Base-by-base conservation (phyloP, 257 asterid genomes). In the Solanum piurae region DNA sequence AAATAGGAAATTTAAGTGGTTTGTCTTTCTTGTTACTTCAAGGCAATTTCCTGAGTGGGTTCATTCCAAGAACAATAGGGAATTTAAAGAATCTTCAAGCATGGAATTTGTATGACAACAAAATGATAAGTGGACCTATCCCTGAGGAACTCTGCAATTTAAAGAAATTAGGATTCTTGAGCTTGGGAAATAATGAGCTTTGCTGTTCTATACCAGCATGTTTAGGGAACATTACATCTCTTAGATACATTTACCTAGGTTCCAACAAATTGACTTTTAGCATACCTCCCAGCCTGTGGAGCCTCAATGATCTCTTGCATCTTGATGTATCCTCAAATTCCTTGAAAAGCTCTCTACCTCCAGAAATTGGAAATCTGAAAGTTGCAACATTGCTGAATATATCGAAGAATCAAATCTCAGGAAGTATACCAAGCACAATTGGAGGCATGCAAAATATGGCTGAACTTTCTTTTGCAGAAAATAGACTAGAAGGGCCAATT, bases 181-280 rank as follows among this genome's bases (percentile, higher is more conserved):
- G 85, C 3, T 33, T 93, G 60, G 87, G 58, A 11, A 66, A 1
- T 9, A 93, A 90, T 42, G 16, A 79, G 29, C 16, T 89, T 66
- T 49, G 49, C 0, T 92, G 93, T 10, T 44, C 86, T 20, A 85
- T 93, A 27, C 94, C 93, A 2, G 89, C 84, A n/a, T 93, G 93
- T 21, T n/a, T 89, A 1, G 91, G 93, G 7, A 86, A 91, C 9
- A 5, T 87, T 2, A 33, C 66, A 3, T 86, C 88, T 49, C 36
- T 88, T 4, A 83, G 87, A 85, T 0, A 44, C 25, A 6, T 93
- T 10, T 1, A n/a, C 12, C 66, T 93, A 16, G 25, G 4, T 18
- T 52, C 88, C 7, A 92, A 92, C 55, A 88, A n/a, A 64, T 64
- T 91, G 76, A 83, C 29, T 58, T 88, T 91, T 14, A 37, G 14